Evolutionary conservation across 2,329 filamentous ascomycete genomes (phyloP), one percentile per base, ranked within the genome.

Genomic region (Claviceps sp.): DNA sequence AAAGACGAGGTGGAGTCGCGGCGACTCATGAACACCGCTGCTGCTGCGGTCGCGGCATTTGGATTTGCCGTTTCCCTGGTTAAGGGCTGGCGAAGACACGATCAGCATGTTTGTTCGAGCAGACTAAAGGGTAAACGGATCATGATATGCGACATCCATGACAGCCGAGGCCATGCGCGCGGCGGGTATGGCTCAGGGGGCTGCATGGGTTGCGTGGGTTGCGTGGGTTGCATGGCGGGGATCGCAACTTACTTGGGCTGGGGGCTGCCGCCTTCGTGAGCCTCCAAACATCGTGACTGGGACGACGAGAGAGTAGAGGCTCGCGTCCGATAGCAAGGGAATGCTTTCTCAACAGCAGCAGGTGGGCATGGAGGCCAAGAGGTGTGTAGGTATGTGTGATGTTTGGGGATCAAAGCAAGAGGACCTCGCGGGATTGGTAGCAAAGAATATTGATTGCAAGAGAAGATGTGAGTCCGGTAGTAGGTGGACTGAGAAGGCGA

Each of bases 41-140:
- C 81, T 55, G 90, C 89, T 52, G 88, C 88, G 47, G 85, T 82
- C 51, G 89, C 81, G 53, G 88, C 89, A 62, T 83, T 84, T 52
- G 86, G 76, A 62, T 82, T 83, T 49, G 81, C 81, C 52, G 82
- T 82, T 53, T 78, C 73, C 56, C 76, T 72, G 54, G 78, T 84
- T 55, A 82, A 70, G 58, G 81, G 79, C 82, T 88, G 68, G 8
- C 30, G 20, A 9, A 5, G 5, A 18, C 9, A 14, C 9, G 20
- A 40, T 50, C 30, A 50, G 49, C 49, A 38, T 46, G 4, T 34
- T 11, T 22, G n/a, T 18, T 9, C 16, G 13, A 14, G 30, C 7
- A 9, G 22, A 11, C 16, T 8, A 30, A 30, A 30, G 26, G 9
- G 26, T 9, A 30, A 30, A 30, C 26, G 26, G 8, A 30, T 37